These are phyloP conservation scores for Aspergillus fischeri DNA, from an alignment of 2,329 filamentous ascomycete genomes.

Conservation along the genomic window DNA sequence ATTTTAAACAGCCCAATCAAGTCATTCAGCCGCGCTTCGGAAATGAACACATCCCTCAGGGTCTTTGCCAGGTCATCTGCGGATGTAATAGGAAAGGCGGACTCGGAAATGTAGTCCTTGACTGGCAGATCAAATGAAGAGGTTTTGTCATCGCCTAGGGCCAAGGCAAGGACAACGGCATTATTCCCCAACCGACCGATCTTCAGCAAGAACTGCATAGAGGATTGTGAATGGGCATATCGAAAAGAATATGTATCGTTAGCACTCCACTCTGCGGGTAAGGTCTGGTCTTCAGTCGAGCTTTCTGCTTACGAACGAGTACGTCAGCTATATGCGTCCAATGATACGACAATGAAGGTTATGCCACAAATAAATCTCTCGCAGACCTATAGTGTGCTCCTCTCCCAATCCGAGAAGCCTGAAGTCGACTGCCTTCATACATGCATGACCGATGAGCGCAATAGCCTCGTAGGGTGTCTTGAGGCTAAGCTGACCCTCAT, in stretches of 20 bases:
- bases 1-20: slow-evolving; percentile 69
- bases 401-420: slow-evolving; percentile 78
- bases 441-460: slow-evolving; percentile 78
- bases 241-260: slow-evolving; percentile 71
- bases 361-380: neutral
- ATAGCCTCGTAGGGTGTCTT: slow-evolving; percentile 68
- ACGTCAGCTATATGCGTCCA: neutral
- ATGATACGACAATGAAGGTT: neutral
- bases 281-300: slow-evolving; percentile 35
- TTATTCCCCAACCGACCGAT: slow-evolving; percentile 77
- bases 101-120: slow-evolving; percentile 69
- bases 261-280: slow-evolving; percentile 78
- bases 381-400: slow-evolving; percentile 65
- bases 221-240: slow-evolving; percentile 80
- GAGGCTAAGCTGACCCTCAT: slow-evolving; percentile 26
- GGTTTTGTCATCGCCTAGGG: slow-evolving; percentile 75
- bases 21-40: slow-evolving; percentile 63
- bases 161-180: slow-evolving; percentile 77
- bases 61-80: slow-evolving; percentile 25
- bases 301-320: slow-evolving; percentile 17
- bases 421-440: slow-evolving; percentile 76
- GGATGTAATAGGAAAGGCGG: slow-evolving; percentile 51
- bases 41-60: slow-evolving; percentile 66
- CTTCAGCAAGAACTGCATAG: slow-evolving; percentile 78
- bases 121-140: slow-evolving; percentile 69